Base-by-base conservation (phyloP, 495 filamentous ascomycete species). In the Cercophora scortea region DNA sequence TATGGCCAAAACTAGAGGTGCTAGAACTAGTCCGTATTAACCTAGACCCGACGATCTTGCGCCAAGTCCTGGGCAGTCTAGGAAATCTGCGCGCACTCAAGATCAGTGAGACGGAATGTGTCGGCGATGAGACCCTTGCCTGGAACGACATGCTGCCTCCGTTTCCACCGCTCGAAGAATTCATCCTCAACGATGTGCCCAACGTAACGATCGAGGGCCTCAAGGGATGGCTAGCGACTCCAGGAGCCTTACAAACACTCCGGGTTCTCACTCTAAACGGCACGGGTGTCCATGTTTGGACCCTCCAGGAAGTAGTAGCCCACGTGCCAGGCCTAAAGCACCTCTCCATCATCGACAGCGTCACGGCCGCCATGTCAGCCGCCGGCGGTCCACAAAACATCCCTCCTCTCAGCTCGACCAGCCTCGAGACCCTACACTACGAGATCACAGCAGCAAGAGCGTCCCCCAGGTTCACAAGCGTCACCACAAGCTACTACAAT, bases 1-100 rank as follows among this genome's bases (percentile, higher is more conserved):
- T 86, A 13, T 98, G 92, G 92, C 70, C 70, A 25, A 84, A 85
- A 46, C 72, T 98, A 39, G 87, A 96, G 67, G 79, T 87, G 4
- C 65, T 96, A 41, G 89, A 96, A 61, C 62, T 98, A 39, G 76
- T 78, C 11, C 74, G 74, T 9, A 71, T 96, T 42, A 80, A 84
- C 17, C 71, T 95, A 57, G 91, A 98, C 60, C 77, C 85, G 10
- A 66, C 67, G 15, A 80, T 81, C 8, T 67, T 96, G 12, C 78
- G 89, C n/a, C 76, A 80, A 40, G 86, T 86, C 9, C 71, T 96
- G 12, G 79, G 75, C 15, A 74, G 75, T 18, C 79, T 97, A 52
- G 77, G 74, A 0, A 67, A 71, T 43, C 75, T 98, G 42, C 79
- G 75, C 33, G 84, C 88, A 11, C 68, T 98, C 18, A 91, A 83